Evolutionary conservation across 768 basidiomycete species (phyloP), one percentile per base, ranked within the genome.

Genomic region (Lentinula guzmanii): DNA sequence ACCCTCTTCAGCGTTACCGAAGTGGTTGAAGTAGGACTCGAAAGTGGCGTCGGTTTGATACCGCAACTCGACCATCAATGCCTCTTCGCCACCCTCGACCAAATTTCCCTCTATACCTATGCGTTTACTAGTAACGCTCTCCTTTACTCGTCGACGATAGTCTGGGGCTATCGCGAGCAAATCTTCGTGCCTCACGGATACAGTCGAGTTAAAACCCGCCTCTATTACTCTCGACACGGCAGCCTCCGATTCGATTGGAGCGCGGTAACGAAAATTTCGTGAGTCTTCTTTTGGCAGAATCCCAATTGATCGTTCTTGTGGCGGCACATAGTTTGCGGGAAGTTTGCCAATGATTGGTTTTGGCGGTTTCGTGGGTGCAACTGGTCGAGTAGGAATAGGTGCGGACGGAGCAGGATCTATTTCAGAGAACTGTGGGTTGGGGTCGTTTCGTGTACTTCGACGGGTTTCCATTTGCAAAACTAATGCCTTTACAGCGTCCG

Each of bases 1-100:
- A 0, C 53, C 53, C 18, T 54, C 53, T 4, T 35, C 18, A 1
- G 53, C 53, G 9, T 18, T 10, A 5, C 34, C 21, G 18, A n/a
- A 54, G n/a, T 54, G 13, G 1, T 39, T 35, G 37, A 54, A 39
- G 8, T 8, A 39, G 8, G 9, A 8, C 2, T 5, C 0, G 13
- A 34, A 5, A 1, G 13, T 9, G 1, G 0, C 3, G 0, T 52
- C 13, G 0, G 33, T 1, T 24, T 3, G 3, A 5, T 33, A 28
- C 0, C 4, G 33, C 9, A 16, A n/a, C 5, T 39, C 37, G 1
- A 21, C 1, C 21, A 21, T 2, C 8, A 41, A 4, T 4, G 13
- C 2, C 0, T 5, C 4, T 9, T 52, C 52, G 8, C 5, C 10
- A 0, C 5, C 0, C 0, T 39, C 53, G 0, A 7, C 2, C 1